A percentile compares a stretch with the other conserved stretches of the same genome.
Evolutionary conservation across 768 basidiomycete species (phyloP).

Genomic region (Tricholoma sp.): DNA sequence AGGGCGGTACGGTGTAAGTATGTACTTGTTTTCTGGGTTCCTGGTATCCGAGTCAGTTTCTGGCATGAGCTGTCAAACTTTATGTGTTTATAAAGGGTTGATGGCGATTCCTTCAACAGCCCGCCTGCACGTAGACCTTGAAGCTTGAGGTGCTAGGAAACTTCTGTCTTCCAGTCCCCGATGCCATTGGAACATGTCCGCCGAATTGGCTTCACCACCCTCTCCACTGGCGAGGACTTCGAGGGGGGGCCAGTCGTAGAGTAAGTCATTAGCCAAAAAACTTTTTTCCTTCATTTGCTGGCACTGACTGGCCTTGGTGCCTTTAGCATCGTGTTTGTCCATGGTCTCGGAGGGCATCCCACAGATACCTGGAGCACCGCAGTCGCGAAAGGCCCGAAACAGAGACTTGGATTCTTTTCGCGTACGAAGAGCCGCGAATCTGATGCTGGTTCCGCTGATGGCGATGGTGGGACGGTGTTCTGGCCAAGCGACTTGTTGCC

Average conservation of each 20-base stretch:
- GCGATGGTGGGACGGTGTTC: neutral
- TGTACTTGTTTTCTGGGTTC: too few species aligned
- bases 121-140: neutral
- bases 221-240: neutral
- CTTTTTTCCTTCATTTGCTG: neutral
- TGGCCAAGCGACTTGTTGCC: neutral
- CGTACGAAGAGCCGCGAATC: neutral
- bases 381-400: neutral
- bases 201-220: neutral
- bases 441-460: neutral
- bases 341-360: neutral
- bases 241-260: neutral
- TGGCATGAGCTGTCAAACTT: too few species aligned
- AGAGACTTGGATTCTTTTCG: neutral
- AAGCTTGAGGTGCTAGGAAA: neutral
- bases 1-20: too few species aligned
- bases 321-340: neutral
- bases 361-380: neutral
- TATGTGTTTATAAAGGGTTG: too few species aligned
- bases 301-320: too few species aligned
- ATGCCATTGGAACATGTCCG: neutral
- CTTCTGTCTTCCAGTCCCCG: neutral
- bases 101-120: too few species aligned
- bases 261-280: neutral
- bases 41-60: too few species aligned